Evolutionary conservation across 1,139 yeast species (phyloP).

Genomic region (Debaryomyces sp.): DNA sequence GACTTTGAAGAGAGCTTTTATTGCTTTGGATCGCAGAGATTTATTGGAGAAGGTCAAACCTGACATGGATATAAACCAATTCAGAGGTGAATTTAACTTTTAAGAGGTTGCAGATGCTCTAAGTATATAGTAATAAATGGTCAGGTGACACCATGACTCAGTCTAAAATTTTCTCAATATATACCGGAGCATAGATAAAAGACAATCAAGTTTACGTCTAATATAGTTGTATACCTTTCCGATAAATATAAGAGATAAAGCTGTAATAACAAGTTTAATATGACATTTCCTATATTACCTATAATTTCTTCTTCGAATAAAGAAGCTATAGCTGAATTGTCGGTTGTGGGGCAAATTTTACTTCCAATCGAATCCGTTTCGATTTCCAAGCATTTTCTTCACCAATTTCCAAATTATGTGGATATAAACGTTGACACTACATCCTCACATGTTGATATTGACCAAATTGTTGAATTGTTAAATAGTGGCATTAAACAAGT

Average conservation of each 20-base stretch:
- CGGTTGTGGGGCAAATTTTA: constrained; percentile 44
- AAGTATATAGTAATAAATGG: background rate
- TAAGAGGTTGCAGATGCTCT: constrained; percentile 22
- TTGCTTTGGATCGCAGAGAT: constrained; percentile 94
- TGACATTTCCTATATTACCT: constrained; percentile 55
- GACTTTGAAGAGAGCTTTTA: constrained; percentile 85
- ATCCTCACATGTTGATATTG: constrained; percentile 26
- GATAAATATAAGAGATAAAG: background rate
- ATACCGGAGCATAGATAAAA: constrained; percentile 1
- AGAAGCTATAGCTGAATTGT: constrained; percentile 26
- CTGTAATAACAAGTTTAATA: constrained; percentile 15
- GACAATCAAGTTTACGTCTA: background rate
- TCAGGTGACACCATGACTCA: constrained; percentile 11
- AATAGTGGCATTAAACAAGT: constrained; percentile 68
- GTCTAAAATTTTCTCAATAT: background rate
- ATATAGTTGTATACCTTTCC: background rate
- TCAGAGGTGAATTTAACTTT: constrained; percentile 77
- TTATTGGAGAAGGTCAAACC: constrained; percentile 80
- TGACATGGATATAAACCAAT: constrained; percentile 76
- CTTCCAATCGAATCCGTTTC: constrained; percentile 32
- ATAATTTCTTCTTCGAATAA: constrained; percentile 24
- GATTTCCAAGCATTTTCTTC: constrained; percentile 38
- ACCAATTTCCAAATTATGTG: constrained; percentile 35
- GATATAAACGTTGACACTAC: constrained; percentile 40
- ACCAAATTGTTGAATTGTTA: constrained; percentile 55